Evolutionary conservation across 2,329 filamentous ascomycete genomes (phyloP).

Genomic region (Fusarium succisae): DNA sequence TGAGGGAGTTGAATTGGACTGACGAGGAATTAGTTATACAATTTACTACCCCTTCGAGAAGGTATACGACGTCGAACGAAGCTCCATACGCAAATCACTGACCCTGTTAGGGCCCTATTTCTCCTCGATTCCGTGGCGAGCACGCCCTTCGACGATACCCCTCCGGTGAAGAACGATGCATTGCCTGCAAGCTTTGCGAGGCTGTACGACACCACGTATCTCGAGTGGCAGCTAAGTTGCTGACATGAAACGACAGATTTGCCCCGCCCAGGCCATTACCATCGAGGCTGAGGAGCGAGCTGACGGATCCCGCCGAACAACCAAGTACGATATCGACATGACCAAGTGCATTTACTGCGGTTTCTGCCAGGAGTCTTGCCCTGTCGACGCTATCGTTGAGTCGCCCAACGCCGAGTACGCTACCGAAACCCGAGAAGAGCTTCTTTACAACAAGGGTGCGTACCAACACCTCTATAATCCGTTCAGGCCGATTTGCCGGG

Average conservation of each 20-base stretch:
- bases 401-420: constrained; percentile 71
- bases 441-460: constrained; percentile 91
- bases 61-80: constrained; percentile 52
- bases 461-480: background rate
- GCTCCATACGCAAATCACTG: constrained; percentile 18
- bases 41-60: constrained; percentile 99
- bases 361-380: constrained; percentile 98
- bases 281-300: constrained; percentile 99
- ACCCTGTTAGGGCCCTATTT: constrained; percentile 79
- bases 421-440: constrained; percentile 82
- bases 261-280: constrained; percentile 97
- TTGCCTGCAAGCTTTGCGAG: constrained; percentile 99
- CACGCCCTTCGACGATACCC: constrained; percentile 96
- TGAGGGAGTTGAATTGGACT: constrained; percentile 6
- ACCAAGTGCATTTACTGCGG: constrained; percentile 99
- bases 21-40: constrained; percentile 76
- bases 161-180: constrained; percentile 97
- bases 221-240: background rate
- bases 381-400: constrained; percentile 88
- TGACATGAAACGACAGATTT: constrained; percentile 65
- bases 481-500: background rate
- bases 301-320: constrained; percentile 93
- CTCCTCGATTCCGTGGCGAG: constrained; percentile 96
- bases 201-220: constrained; percentile 61
- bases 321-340: constrained; percentile 99